These are phyloP conservation scores for Casaregolazyma lundiana DNA, from an alignment of 1,139 yeast genomes.

Conservation along the genomic window DNA sequence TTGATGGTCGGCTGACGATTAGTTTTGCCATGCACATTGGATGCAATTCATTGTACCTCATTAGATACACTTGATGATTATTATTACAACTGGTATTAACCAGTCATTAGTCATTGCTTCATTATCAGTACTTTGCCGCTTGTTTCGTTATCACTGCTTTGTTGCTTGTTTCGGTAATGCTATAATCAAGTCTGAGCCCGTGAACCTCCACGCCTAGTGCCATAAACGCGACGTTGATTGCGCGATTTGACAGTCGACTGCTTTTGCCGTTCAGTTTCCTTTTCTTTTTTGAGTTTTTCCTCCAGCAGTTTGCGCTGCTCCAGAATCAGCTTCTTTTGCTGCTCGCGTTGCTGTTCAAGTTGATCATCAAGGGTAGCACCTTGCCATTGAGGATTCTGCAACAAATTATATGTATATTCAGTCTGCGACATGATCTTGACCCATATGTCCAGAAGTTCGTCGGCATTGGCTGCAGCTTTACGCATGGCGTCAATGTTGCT, in stretches of 20 bases:
- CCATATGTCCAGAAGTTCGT: conserved; percentile 33
- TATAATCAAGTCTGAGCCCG: too few relatives aligned
- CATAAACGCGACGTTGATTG: conserved; percentile 22
- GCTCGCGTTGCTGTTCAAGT: conserved; percentile 23
- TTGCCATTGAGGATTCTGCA: conserved; percentile 31
- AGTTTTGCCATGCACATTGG: too few relatives aligned
- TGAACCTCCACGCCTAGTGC: conserved; percentile 15
- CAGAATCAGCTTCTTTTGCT: conserved; percentile 19
- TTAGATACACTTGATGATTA: too few relatives aligned
- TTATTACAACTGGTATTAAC: too few relatives aligned
- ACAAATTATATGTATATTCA: conserved; percentile 32
- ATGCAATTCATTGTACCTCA: too few relatives aligned
- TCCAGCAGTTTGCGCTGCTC: conserved; percentile 23
- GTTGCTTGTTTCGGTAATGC: too few relatives aligned
- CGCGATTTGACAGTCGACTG: conserved; percentile 20
- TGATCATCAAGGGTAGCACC: conserved; percentile 30
- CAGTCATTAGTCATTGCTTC: too few relatives aligned
- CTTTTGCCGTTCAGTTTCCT: conserved; percentile 17
- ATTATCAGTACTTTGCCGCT: too few relatives aligned
- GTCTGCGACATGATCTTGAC: conserved; percentile 34
- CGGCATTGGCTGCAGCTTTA: conserved; percentile 29
- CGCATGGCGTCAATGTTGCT: conserved; percentile 23
- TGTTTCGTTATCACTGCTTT: too few relatives aligned
- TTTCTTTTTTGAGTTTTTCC: conserved; percentile 15
- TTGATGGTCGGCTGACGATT: too few relatives aligned